Evolutionary conservation across 345 rosid genomes (phyloP).

Genomic region (Citrus australasica): DNA sequence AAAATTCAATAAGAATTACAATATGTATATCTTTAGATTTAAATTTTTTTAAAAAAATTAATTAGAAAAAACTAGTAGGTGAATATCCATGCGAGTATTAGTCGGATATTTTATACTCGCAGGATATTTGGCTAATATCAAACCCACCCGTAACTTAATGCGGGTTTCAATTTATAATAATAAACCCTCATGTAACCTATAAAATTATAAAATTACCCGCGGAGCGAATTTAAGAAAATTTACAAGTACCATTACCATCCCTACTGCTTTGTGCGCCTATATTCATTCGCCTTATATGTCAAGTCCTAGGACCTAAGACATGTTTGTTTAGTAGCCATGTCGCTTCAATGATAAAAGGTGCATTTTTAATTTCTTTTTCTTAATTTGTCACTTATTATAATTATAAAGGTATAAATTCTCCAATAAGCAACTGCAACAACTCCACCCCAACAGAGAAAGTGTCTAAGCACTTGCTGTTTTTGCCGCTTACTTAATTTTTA

Average conservation of each 20-base stretch:
- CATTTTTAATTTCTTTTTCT: background rate
- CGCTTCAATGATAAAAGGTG: constrained; percentile 9
- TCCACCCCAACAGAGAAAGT: constrained; percentile 18
- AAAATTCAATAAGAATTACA: no score
- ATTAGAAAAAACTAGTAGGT: no score
- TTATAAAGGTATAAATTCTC: no score
- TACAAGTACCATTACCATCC: fast-evolving
- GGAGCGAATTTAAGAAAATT: fast-evolving
- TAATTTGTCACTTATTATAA: background rate
- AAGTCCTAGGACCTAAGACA: constrained; percentile 15
- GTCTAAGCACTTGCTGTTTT: constrained; percentile 8
- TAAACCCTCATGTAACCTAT: fast-evolving
- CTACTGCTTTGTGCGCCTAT: constrained; percentile 8
- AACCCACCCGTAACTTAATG: fast-evolving
- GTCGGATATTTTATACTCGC: no score
- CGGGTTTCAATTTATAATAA: fast-evolving
- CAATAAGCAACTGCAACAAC: background rate
- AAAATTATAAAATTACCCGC: fast-evolving
- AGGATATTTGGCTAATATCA: no score
- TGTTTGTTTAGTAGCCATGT: constrained; percentile 23
- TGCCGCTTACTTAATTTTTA: background rate
- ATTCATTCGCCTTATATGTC: constrained; percentile 23
- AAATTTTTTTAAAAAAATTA: no score
- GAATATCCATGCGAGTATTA: no score
- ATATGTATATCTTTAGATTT: no score